Evolutionary conservation across 2,329 filamentous ascomycete genomes (phyloP), one percentile per base, ranked within the genome.

Genomic region (Davidsoniella australis): DNA sequence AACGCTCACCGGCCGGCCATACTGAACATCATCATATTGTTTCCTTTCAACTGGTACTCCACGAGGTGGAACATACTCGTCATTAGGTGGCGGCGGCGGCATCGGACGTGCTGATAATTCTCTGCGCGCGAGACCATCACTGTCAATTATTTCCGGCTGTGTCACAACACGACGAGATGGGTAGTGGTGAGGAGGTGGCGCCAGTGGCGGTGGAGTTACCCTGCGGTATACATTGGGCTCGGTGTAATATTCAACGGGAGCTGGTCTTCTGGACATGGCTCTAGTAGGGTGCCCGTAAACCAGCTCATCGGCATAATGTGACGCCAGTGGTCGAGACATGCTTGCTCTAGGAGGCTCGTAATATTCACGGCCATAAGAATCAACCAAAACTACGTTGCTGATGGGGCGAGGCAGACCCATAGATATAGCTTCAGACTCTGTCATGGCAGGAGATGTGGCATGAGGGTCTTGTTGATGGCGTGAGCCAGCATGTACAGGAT

Each of bases 281-380:
- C 73, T 71, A 18, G 68, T 66, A 1, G 71, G 67, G 10, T 38
- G 45, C 58, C 89, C 84, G 56, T 87, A 86, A 41, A 80, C 63
- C 47, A 77, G 59, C 50, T 78, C 73, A 20, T 69, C 47, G 5
- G 33, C 29, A 38, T 52, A 45, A 29, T 46, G 44, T 6, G 48
- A 17, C 16, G 43, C n/a, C n/a, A 29, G 29, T 33, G 29, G 47
- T 5, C 29, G 43, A 36, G 47, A 37, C 24, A 20, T n/a, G 20
- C 12, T 18, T 4, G 24, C 12, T 17, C n/a, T 44, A 1, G 20
- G 18, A 23, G 76, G 73, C 56, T 80, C 75, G 53, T 72, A 62
- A 64, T 88, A 95, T 60, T 85, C 78, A 60, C 85, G 84, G 39
- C 87, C 87, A 62, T 80, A 85, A 54, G 84, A 78, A 63, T 95